Percentiles rank a stretch among this genome's conserved stretches.
These are phyloP conservation scores for Candida sonorensis DNA, from an alignment of 805 yeast species.

Conservation along the genomic window DNA sequence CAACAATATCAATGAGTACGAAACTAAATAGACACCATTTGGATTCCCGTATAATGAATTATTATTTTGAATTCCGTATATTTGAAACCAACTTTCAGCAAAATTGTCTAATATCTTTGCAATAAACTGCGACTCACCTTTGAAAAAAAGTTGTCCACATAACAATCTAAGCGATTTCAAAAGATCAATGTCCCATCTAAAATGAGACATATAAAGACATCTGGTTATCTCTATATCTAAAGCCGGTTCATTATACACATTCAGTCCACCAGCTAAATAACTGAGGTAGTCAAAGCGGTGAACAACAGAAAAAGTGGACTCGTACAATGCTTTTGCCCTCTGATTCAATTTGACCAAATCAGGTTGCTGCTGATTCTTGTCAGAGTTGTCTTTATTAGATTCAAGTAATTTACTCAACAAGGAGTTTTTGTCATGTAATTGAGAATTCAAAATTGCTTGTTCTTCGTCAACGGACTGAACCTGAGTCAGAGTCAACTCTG, in stretches of 20 bases:
- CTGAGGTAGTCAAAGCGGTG: conserved; percentile 18
- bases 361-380: not conserved
- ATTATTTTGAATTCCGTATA: conserved; percentile 29
- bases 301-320: conserved; percentile 23
- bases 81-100: conserved; percentile 57
- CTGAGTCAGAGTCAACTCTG: no score
- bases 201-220: conserved; percentile 38
- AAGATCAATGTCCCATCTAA: conserved; percentile 42
- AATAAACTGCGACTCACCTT: conserved; percentile 78
- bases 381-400: not conserved
- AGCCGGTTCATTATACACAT: conserved; percentile 10
- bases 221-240: conserved; percentile 35
- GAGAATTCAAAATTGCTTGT: not conserved
- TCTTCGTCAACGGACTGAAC: not conserved
- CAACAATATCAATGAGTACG: conserved; percentile 63
- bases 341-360: conserved; percentile 6
- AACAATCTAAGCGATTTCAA: conserved; percentile 50
- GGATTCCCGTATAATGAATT: conserved; percentile 35
- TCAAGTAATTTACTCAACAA: no score
- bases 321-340: conserved; percentile 28
- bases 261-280: conserved; percentile 22
- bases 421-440: conserved; percentile 1
- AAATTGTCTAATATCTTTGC: conserved; percentile 67
- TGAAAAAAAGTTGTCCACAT: conserved; percentile 62
- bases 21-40: conserved; percentile 59